A percentile compares a stretch with the other conserved stretches of the same genome.
Evolutionary conservation across 2,329 filamentous ascomycete species (phyloP).

Genomic region (Stagonosporopsis rhizophila): DNA sequence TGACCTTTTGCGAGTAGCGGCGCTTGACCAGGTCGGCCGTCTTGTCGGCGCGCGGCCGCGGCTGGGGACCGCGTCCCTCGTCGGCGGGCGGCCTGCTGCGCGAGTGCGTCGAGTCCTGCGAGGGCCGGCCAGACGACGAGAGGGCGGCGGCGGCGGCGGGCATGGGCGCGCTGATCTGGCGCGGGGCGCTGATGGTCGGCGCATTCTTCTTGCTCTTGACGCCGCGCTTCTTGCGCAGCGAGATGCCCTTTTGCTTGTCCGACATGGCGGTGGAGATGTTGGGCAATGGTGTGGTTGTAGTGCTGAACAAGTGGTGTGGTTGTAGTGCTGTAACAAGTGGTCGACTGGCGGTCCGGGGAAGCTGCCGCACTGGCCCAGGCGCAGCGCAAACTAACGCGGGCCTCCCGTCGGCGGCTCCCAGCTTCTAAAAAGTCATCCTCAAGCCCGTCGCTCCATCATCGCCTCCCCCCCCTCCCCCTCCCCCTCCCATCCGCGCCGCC

Average conservation of each 20-base stretch:
- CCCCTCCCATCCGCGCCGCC: slow-evolving; percentile 9
- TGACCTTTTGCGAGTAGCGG: slow-evolving; percentile 92
- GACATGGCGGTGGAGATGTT: slow-evolving; percentile 58
- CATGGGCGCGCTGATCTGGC: slow-evolving; percentile 59
- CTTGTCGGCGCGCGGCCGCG: slow-evolving; percentile 56
- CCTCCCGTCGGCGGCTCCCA: not conserved
- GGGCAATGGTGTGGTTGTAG: not conserved
- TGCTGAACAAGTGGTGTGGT: not conserved
- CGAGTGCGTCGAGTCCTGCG: slow-evolving; percentile 48
- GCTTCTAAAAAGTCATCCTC: not conserved
- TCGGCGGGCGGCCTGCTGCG: slow-evolving; percentile 31
- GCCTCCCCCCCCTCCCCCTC: slow-evolving; percentile 5
- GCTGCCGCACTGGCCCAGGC: slow-evolving; percentile 10
- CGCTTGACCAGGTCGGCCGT: slow-evolving; percentile 89
- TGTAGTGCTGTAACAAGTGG: too few relatives aligned
- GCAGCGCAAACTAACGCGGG: too few relatives aligned
- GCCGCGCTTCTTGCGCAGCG: slow-evolving; percentile 68
- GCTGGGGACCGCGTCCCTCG: slow-evolving; percentile 40
- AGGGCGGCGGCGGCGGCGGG: slow-evolving; percentile 38
- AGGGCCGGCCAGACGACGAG: slow-evolving; percentile 47
- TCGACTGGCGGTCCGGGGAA: not conserved
- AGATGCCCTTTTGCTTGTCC: slow-evolving; percentile 62
- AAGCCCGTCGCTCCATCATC: slow-evolving; percentile 7
- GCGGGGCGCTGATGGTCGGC: slow-evolving; percentile 59
- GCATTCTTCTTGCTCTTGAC: slow-evolving; percentile 62